Percentiles rank a stretch among this genome's conserved stretches.
Evolutionary conservation across 163 green algal genomes (phyloP).

Genomic region (Chlorella variabilis): DNA sequence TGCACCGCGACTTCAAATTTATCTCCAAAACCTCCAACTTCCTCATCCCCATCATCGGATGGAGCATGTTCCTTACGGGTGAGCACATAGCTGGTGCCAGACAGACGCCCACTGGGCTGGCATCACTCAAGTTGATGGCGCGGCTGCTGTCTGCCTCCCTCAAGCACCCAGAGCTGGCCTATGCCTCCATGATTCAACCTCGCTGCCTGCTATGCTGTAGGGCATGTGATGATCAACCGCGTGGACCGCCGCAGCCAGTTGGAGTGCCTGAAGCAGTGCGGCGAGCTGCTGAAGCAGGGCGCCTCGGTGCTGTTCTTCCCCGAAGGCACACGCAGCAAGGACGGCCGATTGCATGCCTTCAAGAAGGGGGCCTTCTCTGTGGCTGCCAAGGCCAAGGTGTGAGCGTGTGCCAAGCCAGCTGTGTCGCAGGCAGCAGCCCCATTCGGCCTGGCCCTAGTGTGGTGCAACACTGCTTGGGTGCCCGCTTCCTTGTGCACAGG

Average conservation of each 20-base stretch:
- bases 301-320: constrained; percentile 97
- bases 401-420: too few species aligned
- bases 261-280: constrained; percentile 88
- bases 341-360: constrained; percentile 91
- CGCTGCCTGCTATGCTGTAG: constrained; percentile 63
- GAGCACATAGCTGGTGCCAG: too few species aligned
- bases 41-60: constrained; percentile 97
- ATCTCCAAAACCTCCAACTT: constrained; percentile 98
- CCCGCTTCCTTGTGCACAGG: too few species aligned
- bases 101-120: too few species aligned
- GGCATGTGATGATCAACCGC: constrained; percentile 95
- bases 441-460: too few species aligned
- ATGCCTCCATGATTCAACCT: too few species aligned
- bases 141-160: too few species aligned
- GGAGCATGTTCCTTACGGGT: constrained; percentile 99
- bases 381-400: constrained; percentile 39
- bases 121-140: neutral
- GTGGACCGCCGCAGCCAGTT: constrained; percentile 89
- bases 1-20: constrained; percentile 98
- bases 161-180: too few species aligned
- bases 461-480: too few species aligned
- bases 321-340: constrained; percentile 90
- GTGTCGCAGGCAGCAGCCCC: neutral
- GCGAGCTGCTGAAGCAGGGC: constrained; percentile 81
- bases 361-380: constrained; percentile 85